Evolutionary conservation across 495 filamentous ascomycete genomes (phyloP), one percentile per base, ranked within the genome.

Genomic region (Bacidia rubella): DNA sequence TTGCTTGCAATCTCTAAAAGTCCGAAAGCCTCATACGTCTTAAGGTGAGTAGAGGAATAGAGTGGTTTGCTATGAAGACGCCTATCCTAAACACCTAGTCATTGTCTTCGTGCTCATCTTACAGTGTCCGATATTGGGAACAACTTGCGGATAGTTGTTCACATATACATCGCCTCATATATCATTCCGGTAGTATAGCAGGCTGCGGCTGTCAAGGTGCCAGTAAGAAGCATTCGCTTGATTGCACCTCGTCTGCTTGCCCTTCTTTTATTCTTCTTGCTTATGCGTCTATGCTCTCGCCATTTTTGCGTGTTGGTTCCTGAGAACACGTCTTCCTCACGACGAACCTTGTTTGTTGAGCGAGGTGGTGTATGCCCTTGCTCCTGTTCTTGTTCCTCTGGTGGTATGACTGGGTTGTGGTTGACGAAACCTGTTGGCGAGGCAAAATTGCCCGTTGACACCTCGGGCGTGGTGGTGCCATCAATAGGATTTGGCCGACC

Each of bases 121-220:
- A n/a, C n/a, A n/a, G n/a, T n/a, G n/a, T n/a, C n/a, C n/a, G n/a
- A n/a, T n/a, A n/a, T n/a, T n/a, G n/a, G n/a, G n/a, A n/a, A n/a
- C n/a, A n/a, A n/a, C n/a, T n/a, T n/a, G n/a, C n/a, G n/a, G n/a
- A n/a, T n/a, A n/a, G n/a, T n/a, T n/a, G n/a, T n/a, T n/a, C n/a
- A n/a, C n/a, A n/a, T n/a, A n/a, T n/a, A n/a, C n/a, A n/a, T n/a
- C n/a, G n/a, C n/a, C n/a, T n/a, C n/a, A n/a, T n/a, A n/a, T n/a
- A n/a, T n/a, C n/a, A 83, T 82, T 2, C 82, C 83, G 39, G 86
- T 60, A 2, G 77, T 77, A 66, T 87, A 90, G 23, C 75, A 79
- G 20, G 76, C 70, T 17, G 72, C 81, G 3, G 75, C 85, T 0
- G 80, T 74, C 61, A 74, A 78, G 0, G 64, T 68, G 2, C 79